Evolutionary conservation across 495 filamentous ascomycete species (phyloP).

Genomic region (Hyaloscypha bicolor): DNA sequence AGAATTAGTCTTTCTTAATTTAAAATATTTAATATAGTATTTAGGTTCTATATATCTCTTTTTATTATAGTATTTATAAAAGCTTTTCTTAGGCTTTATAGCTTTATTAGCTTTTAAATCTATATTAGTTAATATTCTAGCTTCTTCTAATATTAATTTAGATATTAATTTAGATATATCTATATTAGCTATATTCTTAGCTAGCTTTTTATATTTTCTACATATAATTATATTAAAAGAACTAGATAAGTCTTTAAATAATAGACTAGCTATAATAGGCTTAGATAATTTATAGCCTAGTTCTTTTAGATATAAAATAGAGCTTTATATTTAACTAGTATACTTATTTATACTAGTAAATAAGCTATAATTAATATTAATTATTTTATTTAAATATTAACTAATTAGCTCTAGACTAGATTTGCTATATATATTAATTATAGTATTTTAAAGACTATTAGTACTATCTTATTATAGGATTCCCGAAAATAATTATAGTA

Average conservation of each 20-base stretch:
- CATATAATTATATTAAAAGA: constrained; percentile 9
- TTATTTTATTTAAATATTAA: background rate
- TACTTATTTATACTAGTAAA: constrained; percentile 1
- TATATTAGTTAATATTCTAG: background rate
- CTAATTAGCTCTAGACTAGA: constrained; percentile 3
- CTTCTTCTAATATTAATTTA: constrained; percentile 9
- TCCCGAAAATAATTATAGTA: no score
- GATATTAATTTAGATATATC: constrained; percentile 15
- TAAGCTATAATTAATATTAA: constrained; percentile 7
- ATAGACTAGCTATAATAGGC: background rate
- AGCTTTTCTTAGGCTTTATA: background rate
- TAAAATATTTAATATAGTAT: constrained; percentile 14
- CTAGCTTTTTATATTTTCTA: constrained; percentile 11
- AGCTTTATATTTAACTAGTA: no score
- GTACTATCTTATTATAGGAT: no score
- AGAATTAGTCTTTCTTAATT: constrained; percentile 6
- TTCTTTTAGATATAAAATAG: no score
- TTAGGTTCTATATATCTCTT: constrained; percentile 12
- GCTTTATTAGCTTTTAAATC: constrained; percentile 20
- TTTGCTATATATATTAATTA: no score
- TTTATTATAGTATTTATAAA: constrained; percentile 9
- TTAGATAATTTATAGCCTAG: constrained; percentile 6
- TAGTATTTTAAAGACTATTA: no score
- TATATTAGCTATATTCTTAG: background rate
- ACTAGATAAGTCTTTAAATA: constrained; percentile 15